Base-by-base conservation (phyloP, 805 yeast species). In the Ogataea neopini region DNA sequence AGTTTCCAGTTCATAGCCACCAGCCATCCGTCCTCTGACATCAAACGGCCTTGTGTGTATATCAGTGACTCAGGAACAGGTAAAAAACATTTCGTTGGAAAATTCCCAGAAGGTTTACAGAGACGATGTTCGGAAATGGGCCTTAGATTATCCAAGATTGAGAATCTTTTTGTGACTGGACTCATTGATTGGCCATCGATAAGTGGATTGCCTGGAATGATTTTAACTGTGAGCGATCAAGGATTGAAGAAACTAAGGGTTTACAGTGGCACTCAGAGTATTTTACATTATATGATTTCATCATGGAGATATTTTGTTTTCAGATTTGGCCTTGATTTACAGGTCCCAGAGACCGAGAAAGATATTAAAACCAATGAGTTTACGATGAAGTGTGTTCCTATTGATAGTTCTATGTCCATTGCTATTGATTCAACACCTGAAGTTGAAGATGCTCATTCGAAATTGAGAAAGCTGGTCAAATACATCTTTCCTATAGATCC, bases 141-240 rank as follows among this genome's bases (percentile, higher is more conserved):
- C 38, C 62, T 83, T 20, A 73, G 76, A 39, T 66, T 86, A 11
- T 74, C 83, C 1, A 83, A 79, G 51, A 65, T 88, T 26, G 74
- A 77, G 40, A 79, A 81, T 30, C 70, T 92, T 3, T 91, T 88
- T 58, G 60, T 94, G 4, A 83, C 96, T 0, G 99, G 99, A 2
- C 71, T 70, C n/a, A 51, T 87, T 9, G 66, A 76, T 45, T 92
- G 97, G 97, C 64, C 76, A 5, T 75, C 84, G n/a, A 69, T 89
- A 2, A 88, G 96, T n/a, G 99, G 99, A 0, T 66, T 92, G 6
- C 97, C 98, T 0, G 99, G 99, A 0, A 69, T 88, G 58, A 79
- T 92, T 41, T 69, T 92, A 43, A 88, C 97, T 0, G 73, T 86
- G 11, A 82, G 88, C 47, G 97, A 89, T 56, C 86, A 88, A 56